Base-by-base conservation (phyloP, 169 alveolate genomes). In the Babesia ovata region DNA sequence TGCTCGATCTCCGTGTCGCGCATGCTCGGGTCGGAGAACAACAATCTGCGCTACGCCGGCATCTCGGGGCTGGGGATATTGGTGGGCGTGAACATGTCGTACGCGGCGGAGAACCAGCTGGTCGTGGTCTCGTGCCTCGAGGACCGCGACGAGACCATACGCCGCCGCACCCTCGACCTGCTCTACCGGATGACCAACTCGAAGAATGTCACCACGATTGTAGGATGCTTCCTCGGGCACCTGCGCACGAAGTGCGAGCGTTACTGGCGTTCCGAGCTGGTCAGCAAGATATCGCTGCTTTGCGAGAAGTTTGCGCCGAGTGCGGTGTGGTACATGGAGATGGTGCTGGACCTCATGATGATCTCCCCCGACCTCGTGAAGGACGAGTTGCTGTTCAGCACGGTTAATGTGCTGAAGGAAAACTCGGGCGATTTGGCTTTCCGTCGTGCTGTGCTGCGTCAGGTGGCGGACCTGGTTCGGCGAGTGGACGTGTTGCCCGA, bases 141-240 rank as follows among this genome's bases (percentile, higher is more conserved):
- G 90, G 97, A 94, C 75, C 87, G 95, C 24, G 98, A 97, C 75
- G 98, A 94, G 67, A 95, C 98, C 26, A 84, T 96, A 22, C 94
- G 95, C 79, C 92, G 92, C 65, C 93, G 94, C 75, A 96, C 98
- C 24, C 86, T 96, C 49, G 98, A 94, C 75, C 83, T 96, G 42
- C 89, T 96, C 49, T 96, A 86, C 79, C 94, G 91, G 75, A 96
- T 96, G 98, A 96, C 99, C 16, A 96, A 95, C 67, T 87, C 95
- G 45, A 79, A 91, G 50, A 96, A 96, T 81, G 97, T 94, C 24
- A 94, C 92, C 77, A 96, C 94, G 12, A 96, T 96, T 44, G 97
- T 94, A 44, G 95, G 92, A 36, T 94, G 94, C 79, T 91, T 96
- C 75, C 86, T 95, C 63, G 86, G 73, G 42, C 93, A 91, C 71